These are phyloP conservation scores for Lactarius sp. DNA, from an alignment of 768 basidiomycete genomes.

Conservation along the genomic window DNA sequence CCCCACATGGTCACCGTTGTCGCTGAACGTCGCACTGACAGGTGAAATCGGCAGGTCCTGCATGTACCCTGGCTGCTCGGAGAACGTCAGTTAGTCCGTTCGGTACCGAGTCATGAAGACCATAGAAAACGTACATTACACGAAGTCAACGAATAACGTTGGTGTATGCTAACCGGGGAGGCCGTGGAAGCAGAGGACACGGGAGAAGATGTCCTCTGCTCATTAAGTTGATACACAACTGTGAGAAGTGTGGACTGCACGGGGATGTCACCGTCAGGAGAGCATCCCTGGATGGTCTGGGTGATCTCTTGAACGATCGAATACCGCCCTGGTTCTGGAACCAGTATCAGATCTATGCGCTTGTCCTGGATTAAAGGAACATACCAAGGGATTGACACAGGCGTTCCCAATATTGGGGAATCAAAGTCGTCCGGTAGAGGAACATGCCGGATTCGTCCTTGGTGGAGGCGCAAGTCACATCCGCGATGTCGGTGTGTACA, in stretches of 20 bases:
- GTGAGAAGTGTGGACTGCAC: constrained; percentile 26
- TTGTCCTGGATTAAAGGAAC: constrained; percentile 22
- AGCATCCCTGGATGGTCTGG: constrained; percentile 21
- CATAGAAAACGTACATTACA: constrained; percentile 20
- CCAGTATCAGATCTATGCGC: not conserved
- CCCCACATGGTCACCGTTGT: constrained; percentile 18
- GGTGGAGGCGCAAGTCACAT: constrained; percentile 20
- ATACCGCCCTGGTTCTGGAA: constrained; percentile 58
- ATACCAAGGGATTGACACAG: constrained; percentile 53
- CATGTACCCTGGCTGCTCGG: constrained; percentile 21
- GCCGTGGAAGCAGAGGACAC: constrained; percentile 20
- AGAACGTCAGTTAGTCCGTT: constrained; percentile 11
- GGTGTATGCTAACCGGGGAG: constrained; percentile 20
- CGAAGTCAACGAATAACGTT: constrained; percentile 16
- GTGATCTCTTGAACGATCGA: constrained; percentile 62
- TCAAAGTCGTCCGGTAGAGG: constrained; percentile 57
- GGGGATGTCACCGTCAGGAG: constrained; percentile 17
- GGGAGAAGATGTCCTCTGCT: constrained; percentile 20
- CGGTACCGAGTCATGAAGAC: not conserved
- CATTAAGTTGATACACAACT: constrained; percentile 29
- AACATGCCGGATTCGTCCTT: constrained; percentile 26
- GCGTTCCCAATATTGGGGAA: constrained; percentile 61
- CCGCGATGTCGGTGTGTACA: constrained; percentile 48
- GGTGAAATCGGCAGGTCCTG: constrained; percentile 28
- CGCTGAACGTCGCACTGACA: constrained; percentile 26